A percentile compares a stretch with the other conserved stretches of the same genome.
These are phyloP conservation scores for Russula sp. DNA, from an alignment of 768 basidiomycete genomes.

Conservation along the genomic window DNA sequence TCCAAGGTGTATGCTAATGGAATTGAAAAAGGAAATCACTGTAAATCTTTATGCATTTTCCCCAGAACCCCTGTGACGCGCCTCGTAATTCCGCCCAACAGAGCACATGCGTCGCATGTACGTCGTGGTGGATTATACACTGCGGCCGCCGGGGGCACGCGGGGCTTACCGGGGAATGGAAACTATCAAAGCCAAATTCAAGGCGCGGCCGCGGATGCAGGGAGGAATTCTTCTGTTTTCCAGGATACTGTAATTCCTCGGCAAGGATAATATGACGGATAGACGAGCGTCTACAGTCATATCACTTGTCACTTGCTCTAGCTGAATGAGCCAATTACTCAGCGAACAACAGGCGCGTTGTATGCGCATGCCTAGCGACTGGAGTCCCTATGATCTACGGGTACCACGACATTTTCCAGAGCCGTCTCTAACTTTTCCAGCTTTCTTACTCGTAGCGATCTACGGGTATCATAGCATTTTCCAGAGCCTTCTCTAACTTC, in stretches of 20 bases:
- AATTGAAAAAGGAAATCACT: neutral
- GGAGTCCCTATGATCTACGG: neutral
- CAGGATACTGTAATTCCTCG: neutral
- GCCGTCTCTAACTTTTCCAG: neutral
- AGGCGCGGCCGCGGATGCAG: conserved; percentile 9
- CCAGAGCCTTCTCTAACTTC: neutral
- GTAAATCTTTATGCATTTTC: neutral
- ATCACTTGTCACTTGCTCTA: conserved; percentile 7
- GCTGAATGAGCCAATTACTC: neutral
- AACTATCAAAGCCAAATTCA: conserved; percentile 9
- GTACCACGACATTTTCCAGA: neutral
- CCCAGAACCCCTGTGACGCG: neutral
- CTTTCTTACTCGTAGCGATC: neutral
- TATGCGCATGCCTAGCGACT: neutral
- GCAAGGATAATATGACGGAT: neutral
- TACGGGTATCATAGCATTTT: neutral
- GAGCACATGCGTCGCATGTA: neutral
- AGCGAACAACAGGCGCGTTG: neutral
- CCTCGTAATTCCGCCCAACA: neutral
- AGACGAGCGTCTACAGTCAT: neutral
- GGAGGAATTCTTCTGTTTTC: neutral
- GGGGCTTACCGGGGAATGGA: conserved; percentile 8
- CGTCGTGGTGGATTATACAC: neutral
- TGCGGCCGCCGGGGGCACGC: neutral
- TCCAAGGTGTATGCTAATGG: neutral